These are phyloP conservation scores for Candida xiaguanensis DNA, from an alignment of 805 yeast genomes.

Conservation along the genomic window DNA sequence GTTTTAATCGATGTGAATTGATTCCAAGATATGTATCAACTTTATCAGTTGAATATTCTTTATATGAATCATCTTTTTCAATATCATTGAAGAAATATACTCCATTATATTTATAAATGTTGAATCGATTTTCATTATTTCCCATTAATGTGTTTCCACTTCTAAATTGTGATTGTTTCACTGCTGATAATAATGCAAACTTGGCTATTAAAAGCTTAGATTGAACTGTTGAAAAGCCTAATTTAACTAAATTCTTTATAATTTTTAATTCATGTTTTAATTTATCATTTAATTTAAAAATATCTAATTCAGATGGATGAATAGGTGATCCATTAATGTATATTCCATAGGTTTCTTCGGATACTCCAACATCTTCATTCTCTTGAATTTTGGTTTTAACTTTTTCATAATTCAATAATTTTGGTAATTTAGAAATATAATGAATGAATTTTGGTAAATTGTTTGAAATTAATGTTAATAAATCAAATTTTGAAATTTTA, in stretches of 20 bases:
- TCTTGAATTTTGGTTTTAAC: conserved; percentile 21
- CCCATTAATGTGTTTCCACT: conserved; percentile 30
- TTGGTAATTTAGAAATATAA: conserved; percentile 19
- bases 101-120: conserved; percentile 28
- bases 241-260: conserved; percentile 19
- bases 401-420: conserved; percentile 13
- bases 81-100: conserved; percentile 77
- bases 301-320: conserved; percentile 40
- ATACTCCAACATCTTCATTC: conserved; percentile 37
- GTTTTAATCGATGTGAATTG: conserved; percentile 19
- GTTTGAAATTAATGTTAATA: conserved; percentile 36
- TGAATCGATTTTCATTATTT: conserved; percentile 31
- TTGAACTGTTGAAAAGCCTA: conserved; percentile 31
- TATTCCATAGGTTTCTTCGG: conserved; percentile 44
- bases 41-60: conserved; percentile 38
- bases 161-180: conserved; percentile 32
- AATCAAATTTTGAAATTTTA: conserved; percentile 22
- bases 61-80: conserved; percentile 57
- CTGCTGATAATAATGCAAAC: conserved; percentile 39
- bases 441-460: conserved; percentile 57
- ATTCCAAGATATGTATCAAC: conserved; percentile 41
- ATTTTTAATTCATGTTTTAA: conserved; percentile 22
- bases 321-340: conserved; percentile 69
- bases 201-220: conserved; percentile 31
- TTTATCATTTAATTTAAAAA: conserved; percentile 41